Base-by-base conservation (phyloP, 169 alveolate species). In the Toxoplasma gondii region DNA sequence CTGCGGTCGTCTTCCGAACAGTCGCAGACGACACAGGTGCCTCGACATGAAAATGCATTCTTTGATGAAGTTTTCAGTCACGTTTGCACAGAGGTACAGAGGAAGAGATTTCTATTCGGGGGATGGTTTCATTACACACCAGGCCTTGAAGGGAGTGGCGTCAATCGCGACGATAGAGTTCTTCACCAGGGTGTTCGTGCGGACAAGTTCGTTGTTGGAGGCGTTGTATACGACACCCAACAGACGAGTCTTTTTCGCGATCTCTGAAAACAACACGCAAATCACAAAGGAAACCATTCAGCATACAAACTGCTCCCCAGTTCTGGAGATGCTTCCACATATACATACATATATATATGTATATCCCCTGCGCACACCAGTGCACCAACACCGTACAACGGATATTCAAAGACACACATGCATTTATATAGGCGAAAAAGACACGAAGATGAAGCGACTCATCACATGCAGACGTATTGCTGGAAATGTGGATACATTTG, bases 211-310 rank as follows among this genome's bases (percentile, higher is more conserved):
- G 98, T 99, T 99, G 98, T 99, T 99, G 95, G 99, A 98, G 87
- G 99, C 99, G 95, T 99, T 99, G 98, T 99, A 99, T 88, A 99
- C 99, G 94, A 99, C 99, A 92, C 99, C 99, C 96, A 99, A 93
- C 95, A 99, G 97, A 97, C 99, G 99, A 92, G 99, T 97, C 97
- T 98, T 98, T 67, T 98, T 92, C 64, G 98, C 94, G 74, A 96
- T 93, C 27, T 97, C 98, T 96, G 97, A 67, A 84, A 80, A 22
- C 24, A 34, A 78, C 36, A 38, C 10, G 24, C 67, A 9, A 31
- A 39, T 49, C 84, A 88, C 29, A 74, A 22, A 74, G 84, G 45
- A 16, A 70, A 17, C 39, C 19, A 70, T 22, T 70, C 19, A 27
- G 19, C 5, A 81, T 12, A 24, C 22, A 4, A 29, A 10, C 82